These are phyloP conservation scores for Kitagawia praeruptora DNA, from an alignment of 129 eudicot species.

Conservation along the genomic window DNA sequence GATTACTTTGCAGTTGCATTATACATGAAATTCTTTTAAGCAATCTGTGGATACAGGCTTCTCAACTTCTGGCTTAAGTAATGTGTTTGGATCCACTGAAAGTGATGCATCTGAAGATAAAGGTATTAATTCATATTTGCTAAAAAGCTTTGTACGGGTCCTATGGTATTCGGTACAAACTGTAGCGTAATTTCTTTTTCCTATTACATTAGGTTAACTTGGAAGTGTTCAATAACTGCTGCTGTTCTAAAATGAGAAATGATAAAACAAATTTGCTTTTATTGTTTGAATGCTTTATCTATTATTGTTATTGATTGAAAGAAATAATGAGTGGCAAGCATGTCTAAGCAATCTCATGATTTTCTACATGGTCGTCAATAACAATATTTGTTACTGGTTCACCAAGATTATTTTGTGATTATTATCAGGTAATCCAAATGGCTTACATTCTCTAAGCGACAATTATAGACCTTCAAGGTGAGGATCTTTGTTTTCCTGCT, in stretches of 20 bases:
- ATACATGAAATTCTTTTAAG: background rate
- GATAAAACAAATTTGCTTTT: background rate
- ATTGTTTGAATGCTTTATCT: background rate
- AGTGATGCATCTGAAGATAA: constrained; percentile 18
- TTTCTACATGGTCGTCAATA: background rate
- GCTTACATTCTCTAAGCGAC: constrained; percentile 14
- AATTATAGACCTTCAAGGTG: constrained; percentile 36
- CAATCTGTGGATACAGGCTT: constrained; percentile 30
- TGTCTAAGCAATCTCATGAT: background rate
- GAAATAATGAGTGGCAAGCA: background rate
- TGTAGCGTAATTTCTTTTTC: background rate
- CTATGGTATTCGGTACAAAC: background rate
- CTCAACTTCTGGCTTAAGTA: constrained; percentile 28
- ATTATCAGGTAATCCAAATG: constrained; percentile 20
- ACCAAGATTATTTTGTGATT: background rate
- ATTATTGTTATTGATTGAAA: background rate
- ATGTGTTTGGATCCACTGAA: constrained; percentile 18
- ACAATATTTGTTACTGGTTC: background rate
- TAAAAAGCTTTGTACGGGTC: background rate
- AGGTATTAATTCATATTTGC: constrained; percentile 25
- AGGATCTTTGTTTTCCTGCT: constrained; percentile 6
- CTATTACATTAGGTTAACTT: background rate
- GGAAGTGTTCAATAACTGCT: background rate
- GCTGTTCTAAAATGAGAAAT: background rate
- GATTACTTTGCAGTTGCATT: background rate